phyloP scores from a whole-genome alignment of 768 basidiomycete species.

The Rhodotorula babjevae region DNA sequence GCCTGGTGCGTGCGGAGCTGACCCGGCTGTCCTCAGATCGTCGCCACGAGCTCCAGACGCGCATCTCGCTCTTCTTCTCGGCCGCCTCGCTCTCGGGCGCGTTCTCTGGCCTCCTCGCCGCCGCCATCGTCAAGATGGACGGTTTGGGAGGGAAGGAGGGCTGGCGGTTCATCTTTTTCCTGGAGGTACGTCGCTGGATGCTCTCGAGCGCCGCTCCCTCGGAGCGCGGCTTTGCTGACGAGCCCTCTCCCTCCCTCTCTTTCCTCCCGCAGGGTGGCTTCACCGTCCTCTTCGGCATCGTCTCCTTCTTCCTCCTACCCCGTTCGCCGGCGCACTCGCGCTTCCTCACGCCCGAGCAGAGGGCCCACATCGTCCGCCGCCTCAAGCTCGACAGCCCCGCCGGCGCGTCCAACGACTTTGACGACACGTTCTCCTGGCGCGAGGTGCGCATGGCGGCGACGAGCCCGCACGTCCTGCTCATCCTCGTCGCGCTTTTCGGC shows the following conservation, averaged over 20 bases:
- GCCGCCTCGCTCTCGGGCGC: constrained; percentile 43
- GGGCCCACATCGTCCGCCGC: constrained; percentile 34
- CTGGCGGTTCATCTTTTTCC: constrained; percentile 30
- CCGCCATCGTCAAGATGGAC: constrained; percentile 44
- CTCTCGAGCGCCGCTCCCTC: no score
- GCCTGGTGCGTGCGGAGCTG: no score
- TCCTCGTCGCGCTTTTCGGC: constrained; percentile 61
- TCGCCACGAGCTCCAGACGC: constrained; percentile 42
- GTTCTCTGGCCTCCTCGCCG: constrained; percentile 45
- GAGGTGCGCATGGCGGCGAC: constrained; percentile 56
- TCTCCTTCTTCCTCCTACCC: constrained; percentile 56
- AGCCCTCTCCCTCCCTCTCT: no score
- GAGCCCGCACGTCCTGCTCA: constrained; percentile 57
- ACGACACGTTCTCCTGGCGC: constrained; percentile 57
- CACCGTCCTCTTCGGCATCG: constrained; percentile 58
- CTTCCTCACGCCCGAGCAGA: constrained; percentile 54
- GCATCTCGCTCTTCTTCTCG: constrained; percentile 44
- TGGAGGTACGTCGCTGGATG: no score
- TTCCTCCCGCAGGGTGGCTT: constrained; percentile 58
- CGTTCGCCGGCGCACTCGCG: constrained; percentile 51
- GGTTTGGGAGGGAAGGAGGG: constrained; percentile 46
- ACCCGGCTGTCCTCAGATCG: constrained; percentile 12
- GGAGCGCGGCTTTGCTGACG: no score
- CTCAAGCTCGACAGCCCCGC: constrained; percentile 38
- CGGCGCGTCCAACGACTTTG: background rate